Percentiles rank a stretch among this genome's conserved stretches.
Conservation (phyloP, 1,139 yeast genomes). For the Citeromyces hawaiiensis region DNA sequence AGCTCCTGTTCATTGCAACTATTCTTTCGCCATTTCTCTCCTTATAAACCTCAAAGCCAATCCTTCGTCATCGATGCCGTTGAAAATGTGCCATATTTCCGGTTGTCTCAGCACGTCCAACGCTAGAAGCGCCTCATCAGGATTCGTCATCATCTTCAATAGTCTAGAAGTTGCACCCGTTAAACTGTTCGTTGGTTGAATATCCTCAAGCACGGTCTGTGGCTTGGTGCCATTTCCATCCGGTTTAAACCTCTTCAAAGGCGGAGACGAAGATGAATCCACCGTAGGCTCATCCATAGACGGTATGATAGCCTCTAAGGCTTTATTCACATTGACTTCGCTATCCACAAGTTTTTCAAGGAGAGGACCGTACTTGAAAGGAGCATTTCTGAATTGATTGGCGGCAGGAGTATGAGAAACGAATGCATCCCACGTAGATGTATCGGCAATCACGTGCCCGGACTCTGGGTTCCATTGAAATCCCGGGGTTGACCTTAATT, state of each 20-base stretch:
- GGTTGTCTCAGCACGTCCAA: neutral
- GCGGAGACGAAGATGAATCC: neutral
- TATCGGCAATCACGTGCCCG: neutral
- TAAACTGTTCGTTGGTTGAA: neutral
- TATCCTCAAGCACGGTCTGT: neutral
- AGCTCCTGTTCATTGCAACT: neutral
- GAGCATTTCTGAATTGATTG: neutral
- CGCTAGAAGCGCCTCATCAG: neutral
- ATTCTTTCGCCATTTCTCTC: constrained; percentile 5
- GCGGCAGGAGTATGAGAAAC: neutral
- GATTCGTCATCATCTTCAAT: neutral
- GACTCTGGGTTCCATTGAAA: neutral
- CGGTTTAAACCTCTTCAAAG: neutral
- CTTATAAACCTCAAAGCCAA: neutral
- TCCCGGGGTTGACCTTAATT: neutral
- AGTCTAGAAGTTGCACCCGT: neutral
- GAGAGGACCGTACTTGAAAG: neutral
- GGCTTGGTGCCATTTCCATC: neutral
- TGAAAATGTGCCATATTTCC: neutral
- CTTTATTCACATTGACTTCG: neutral
- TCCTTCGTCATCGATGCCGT: neutral
- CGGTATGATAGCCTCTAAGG: neutral
- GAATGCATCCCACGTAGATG: neutral
- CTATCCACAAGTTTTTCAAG: neutral
- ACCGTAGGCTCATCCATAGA: neutral